phyloP scores from a whole-genome alignment of 1,139 yeast species.

The Diutina ranongensis region DNA sequence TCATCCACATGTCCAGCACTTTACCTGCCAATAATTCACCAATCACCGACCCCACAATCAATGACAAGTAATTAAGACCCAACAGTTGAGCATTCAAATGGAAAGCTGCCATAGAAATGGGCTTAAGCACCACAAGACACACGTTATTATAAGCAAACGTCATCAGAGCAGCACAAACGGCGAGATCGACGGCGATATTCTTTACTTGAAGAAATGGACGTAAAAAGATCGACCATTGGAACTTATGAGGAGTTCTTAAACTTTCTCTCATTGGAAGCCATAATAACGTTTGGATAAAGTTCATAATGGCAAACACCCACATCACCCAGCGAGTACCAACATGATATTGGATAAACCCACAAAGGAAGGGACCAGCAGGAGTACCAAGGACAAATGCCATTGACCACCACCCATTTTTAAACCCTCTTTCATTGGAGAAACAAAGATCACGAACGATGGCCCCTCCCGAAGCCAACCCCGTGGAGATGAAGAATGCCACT shows the following conservation, averaged over 20 bases:
- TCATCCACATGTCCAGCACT: conserved; percentile 2
- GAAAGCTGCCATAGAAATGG: conserved; percentile 5
- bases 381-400: conserved; percentile 2
- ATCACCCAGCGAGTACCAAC: conserved; percentile 1
- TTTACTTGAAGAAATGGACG: background rate
- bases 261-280: conserved; percentile 3
- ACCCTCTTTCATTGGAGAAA: background rate
- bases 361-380: conserved; percentile 2
- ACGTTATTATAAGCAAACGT: conserved; percentile 6
- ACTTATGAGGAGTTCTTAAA: background rate
- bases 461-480: background rate
- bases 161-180: conserved; percentile 1
- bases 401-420: conserved; percentile 5
- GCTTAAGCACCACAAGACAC: conserved; percentile 5
- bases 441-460: background rate
- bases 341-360: conserved; percentile 5
- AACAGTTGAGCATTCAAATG: background rate
- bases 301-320: conserved; percentile 5
- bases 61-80: conserved; percentile 6
- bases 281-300: background rate
- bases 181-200: background rate
- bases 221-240: background rate
- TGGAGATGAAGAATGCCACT: background rate
- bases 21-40: background rate
- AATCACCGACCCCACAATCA: background rate